A percentile compares a stretch with the other conserved stretches of the same genome.
phyloP scores from a whole-genome alignment of 345 rosid genomes.

The Odontarrhena argentea region DNA sequence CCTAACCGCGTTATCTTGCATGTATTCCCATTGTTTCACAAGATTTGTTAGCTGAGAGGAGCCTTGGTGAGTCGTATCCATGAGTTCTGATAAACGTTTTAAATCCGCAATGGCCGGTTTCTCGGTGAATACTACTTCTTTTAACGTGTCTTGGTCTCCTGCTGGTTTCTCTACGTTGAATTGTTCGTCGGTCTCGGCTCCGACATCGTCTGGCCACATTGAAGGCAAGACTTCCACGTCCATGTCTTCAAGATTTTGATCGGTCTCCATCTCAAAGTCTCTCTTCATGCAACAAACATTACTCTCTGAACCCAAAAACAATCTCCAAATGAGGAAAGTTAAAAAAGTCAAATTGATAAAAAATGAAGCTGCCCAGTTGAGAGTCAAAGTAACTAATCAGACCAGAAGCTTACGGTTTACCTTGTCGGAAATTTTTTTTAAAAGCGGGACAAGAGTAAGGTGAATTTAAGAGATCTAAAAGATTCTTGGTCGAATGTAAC shows the following conservation, averaged over 20 bases:
- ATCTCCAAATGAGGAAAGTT: too few species aligned
- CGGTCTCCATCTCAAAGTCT: constrained; percentile 44
- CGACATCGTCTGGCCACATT: constrained; percentile 93
- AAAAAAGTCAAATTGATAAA: too few species aligned
- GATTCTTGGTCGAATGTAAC: background rate
- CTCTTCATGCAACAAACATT: constrained; percentile 12
- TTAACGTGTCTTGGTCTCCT: constrained; percentile 75
- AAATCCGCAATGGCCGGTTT: constrained; percentile 52
- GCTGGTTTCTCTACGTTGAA: constrained; percentile 71
- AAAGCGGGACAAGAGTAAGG: too few species aligned
- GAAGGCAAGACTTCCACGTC: constrained; percentile 71
- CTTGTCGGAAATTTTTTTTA: too few species aligned
- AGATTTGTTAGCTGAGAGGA: constrained; percentile 70
- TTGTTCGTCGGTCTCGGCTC: constrained; percentile 60
- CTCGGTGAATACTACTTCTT: constrained; percentile 57
- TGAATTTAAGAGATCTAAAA: background rate
- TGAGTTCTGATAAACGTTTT: constrained; percentile 59
- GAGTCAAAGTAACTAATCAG: too few species aligned
- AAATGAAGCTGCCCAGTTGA: too few species aligned
- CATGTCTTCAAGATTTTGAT: constrained; percentile 48
- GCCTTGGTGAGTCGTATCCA: constrained; percentile 61
- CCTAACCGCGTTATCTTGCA: constrained; percentile 65
- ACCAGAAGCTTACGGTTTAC: too few species aligned
- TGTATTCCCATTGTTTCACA: constrained; percentile 71
- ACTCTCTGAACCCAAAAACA: background rate